Conservation (phyloP, 371 early-diverging fungal species). For the Mucor mucedo region DNA sequence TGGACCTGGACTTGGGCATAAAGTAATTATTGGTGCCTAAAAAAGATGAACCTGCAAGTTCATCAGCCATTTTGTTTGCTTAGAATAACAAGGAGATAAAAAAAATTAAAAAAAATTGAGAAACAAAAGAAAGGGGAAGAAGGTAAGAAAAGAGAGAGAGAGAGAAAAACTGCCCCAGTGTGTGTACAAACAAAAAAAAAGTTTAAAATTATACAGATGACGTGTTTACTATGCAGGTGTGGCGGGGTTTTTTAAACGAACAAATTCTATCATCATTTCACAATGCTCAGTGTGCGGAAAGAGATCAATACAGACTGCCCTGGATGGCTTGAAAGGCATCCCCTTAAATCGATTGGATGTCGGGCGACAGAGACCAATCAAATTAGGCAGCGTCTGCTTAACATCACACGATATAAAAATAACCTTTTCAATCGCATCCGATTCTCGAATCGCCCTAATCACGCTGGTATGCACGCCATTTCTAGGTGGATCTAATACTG, state of each 20-base stretch:
- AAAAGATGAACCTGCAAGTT: slow-evolving; percentile 17
- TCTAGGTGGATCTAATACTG: slow-evolving; percentile 79
- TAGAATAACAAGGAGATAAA: slow-evolving; percentile 5
- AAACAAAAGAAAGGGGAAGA: neutral
- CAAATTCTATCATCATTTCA: slow-evolving; percentile 71
- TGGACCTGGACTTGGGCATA: slow-evolving; percentile 22
- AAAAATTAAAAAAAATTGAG: slow-evolving; percentile 1
- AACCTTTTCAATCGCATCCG: slow-evolving; percentile 56
- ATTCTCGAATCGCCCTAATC: slow-evolving; percentile 63
- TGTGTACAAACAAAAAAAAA: too few relatives aligned
- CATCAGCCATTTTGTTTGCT: slow-evolving; percentile 16
- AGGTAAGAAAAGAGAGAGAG: too few relatives aligned
- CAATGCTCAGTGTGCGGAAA: slow-evolving; percentile 81
- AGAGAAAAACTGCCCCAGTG: too few relatives aligned
- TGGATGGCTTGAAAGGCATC: slow-evolving; percentile 58
- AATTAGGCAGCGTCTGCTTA: slow-evolving; percentile 61
- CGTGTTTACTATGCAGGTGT: too few relatives aligned
- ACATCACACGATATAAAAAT: slow-evolving; percentile 78
- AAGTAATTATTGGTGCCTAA: slow-evolving; percentile 19
- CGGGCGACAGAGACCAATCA: slow-evolving; percentile 65
- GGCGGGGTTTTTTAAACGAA: slow-evolving; percentile 16
- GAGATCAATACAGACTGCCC: slow-evolving; percentile 68
- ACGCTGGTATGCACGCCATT: slow-evolving; percentile 63
- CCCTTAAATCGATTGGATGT: slow-evolving; percentile 57
- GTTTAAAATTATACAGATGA: too few relatives aligned